Evolutionary conservation across 208 protist species (phyloP), one percentile per base, ranked within the genome.

Genomic region (Herpetomonas tarakana): DNA sequence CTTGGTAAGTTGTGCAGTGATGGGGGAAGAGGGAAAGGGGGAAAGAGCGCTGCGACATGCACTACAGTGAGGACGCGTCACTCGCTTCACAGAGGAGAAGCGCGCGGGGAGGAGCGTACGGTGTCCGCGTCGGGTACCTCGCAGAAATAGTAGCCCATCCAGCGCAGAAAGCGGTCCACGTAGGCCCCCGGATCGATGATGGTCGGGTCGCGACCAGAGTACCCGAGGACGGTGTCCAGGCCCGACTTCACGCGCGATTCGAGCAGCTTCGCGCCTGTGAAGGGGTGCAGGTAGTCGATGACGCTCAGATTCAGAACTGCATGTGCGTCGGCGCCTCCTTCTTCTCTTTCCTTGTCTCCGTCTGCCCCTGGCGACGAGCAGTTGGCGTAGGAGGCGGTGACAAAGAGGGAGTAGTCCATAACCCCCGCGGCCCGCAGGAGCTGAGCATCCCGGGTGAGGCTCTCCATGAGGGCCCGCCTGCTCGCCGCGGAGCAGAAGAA

Each of bases 231-330:
- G 0, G 84, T 91, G 55, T 94, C 88, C 1, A 94, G 51, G 2
- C 85, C 83, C 0, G 81, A 84, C 59, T 94, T 94, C 58, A 94
- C 77, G 30, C 83, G 90, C 14, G 85, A 91, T 60, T 94, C 84
- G 14, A 92, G 71, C 46, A 79, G 67, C 59, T 94, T 94, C 0
- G 66, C 81, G 2, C 83, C 74, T 14, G 76, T 83, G 72, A 88
- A 94, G 2, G 88, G 88, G 65, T 94, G 83, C 45, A 94, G 62
- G 63, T 83, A 94, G 68, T 94, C 88, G 27, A 94, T 80, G 38
- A 94, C 64, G 22, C 88, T 84, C 18, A 93, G 58, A 24, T 59
- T 52, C 0, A 83, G 7, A 28, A 65, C 18, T 0, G 24, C 16
- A 14, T n/a, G 18, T 12, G 31, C 26, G 0, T 24, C 27, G 26